Evolutionary conservation across 805 yeast genomes (phyloP), one percentile per base, ranked within the genome.

Genomic region (Debaryomyces hansenii): DNA sequence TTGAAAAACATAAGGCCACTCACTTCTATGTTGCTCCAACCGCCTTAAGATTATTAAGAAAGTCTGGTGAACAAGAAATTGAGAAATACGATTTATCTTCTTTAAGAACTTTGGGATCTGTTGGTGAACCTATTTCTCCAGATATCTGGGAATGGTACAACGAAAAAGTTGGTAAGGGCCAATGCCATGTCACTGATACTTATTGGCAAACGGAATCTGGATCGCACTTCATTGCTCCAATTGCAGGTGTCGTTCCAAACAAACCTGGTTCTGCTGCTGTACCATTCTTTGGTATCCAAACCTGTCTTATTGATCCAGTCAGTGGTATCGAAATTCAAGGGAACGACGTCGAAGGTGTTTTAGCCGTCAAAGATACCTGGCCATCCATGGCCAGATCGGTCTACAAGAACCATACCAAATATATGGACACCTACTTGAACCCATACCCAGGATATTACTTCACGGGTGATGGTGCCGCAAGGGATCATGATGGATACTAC

Each of bases 181-280:
- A 84, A 64, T 80, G 87, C 58, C 85, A 86, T 63, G 80, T 87
- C 51, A 75, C 85, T 59, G 96, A 87, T 68, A 87, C 96, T 32
- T 87, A 86, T 75, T 87, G 95, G 95, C 91, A 86, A 74, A 87
- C 96, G 3, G 96, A 87, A 68, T 81, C 89, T 12, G 94, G 94
- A 38, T 82, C 91, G 40, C 94, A 87, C 62, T 72, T 87, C 62
- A 80, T 87, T 49, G 79, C 90, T 35, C 90, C 92, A 49, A 64
- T 87, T 49, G 90, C 94, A 41, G 80, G 80, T 52, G 78, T 85
- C 35, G 82, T 88, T 20, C 90, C 92, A 57, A 84, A 84, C 63
- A 87, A 87, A 66, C 91, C 95, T 11, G 95, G 96, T 47, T 82
- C 90, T 37, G 94, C 94, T 2, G 83, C 92, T 4, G 78, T 85